Conservation (phyloP, 345 rosid genomes). For the Sonneratia alba region DNA sequence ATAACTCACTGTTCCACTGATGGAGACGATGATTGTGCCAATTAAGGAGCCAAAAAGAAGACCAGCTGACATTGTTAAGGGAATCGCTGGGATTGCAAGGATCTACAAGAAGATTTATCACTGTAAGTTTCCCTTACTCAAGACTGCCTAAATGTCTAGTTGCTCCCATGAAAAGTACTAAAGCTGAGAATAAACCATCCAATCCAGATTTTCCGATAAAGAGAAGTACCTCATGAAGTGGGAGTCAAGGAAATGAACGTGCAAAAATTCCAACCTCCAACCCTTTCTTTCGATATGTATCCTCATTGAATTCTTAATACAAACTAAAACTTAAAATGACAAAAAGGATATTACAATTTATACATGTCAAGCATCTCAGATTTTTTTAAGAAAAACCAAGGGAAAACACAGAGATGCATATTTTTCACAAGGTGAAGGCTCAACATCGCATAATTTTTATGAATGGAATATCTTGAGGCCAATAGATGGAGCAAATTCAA, state of each 20-base stretch:
- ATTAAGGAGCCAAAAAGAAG: slow-evolving; percentile 81
- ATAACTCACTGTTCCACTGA: slow-evolving; percentile 86
- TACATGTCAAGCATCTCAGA: neutral
- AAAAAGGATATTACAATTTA: neutral
- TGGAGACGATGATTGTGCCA: slow-evolving; percentile 94
- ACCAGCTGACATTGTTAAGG: slow-evolving; percentile 97
- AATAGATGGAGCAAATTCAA: neutral
- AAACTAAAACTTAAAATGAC: neutral
- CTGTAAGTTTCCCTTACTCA: neutral
- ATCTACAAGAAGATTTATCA: slow-evolving; percentile 31
- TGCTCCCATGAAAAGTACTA: neutral
- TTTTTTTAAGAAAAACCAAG: neutral
- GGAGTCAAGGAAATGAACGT: neutral
- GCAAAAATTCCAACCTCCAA: neutral
- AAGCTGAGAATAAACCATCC: neutral
- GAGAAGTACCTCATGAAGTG: neutral
- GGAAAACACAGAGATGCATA: neutral
- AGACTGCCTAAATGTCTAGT: neutral
- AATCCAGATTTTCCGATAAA: neutral
- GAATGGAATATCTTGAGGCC: neutral
- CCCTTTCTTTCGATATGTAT: too few species aligned
- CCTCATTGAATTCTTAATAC: too few species aligned
- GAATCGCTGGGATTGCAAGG: slow-evolving; percentile 92
- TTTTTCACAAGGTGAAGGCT: neutral
- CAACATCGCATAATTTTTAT: neutral